Percentiles rank a stretch among this genome's conserved stretches.
Conservation (phyloP, 2,329 filamentous ascomycete species). For the Neoascochyta sp. region DNA sequence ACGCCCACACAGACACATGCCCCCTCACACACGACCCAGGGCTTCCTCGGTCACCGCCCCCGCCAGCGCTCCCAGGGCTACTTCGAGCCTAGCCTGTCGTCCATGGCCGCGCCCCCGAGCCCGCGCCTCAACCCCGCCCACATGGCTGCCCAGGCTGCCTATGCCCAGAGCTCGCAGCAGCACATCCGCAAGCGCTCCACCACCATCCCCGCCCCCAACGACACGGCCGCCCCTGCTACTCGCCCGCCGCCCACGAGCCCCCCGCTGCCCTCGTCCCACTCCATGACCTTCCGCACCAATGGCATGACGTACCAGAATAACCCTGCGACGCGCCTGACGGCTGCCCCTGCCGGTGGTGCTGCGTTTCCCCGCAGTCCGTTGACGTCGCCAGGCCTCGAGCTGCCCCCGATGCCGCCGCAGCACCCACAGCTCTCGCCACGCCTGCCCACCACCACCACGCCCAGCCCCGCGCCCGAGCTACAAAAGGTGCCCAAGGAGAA, state of each 20-base stretch:
- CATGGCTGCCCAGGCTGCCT: constrained; percentile 74
- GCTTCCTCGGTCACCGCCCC: constrained; percentile 50
- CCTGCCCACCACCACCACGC: constrained; percentile 19
- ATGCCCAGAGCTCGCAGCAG: constrained; percentile 60
- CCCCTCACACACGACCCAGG: constrained; percentile 33
- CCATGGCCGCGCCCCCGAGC: constrained; percentile 46
- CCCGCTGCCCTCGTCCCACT: constrained; percentile 44
- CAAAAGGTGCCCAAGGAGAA: constrained; percentile 63
- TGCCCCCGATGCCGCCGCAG: constrained; percentile 10
- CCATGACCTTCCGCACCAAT: constrained; percentile 41
- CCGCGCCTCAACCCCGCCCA: constrained; percentile 61
- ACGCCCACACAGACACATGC: too few relatives aligned
- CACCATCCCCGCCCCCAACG: constrained; percentile 60
- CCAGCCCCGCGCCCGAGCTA: constrained; percentile 49
- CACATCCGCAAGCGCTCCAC: constrained; percentile 65
- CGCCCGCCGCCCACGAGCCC: constrained; percentile 53
- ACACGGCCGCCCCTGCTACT: constrained; percentile 17
- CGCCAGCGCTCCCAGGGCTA: constrained; percentile 71
- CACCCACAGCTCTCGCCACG: constrained; percentile 34
- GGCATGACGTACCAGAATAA: constrained; percentile 58
- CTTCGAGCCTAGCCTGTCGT: constrained; percentile 70
- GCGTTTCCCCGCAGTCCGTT: constrained; percentile 64
- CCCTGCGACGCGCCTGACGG: constrained; percentile 60
- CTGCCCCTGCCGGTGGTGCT: constrained; percentile 68
- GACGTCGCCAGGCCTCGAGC: constrained; percentile 40